phyloP scores from a whole-genome alignment of 225 moss, liverwort and hornwort genomes.

The Sphagnum tenellum region DNA sequence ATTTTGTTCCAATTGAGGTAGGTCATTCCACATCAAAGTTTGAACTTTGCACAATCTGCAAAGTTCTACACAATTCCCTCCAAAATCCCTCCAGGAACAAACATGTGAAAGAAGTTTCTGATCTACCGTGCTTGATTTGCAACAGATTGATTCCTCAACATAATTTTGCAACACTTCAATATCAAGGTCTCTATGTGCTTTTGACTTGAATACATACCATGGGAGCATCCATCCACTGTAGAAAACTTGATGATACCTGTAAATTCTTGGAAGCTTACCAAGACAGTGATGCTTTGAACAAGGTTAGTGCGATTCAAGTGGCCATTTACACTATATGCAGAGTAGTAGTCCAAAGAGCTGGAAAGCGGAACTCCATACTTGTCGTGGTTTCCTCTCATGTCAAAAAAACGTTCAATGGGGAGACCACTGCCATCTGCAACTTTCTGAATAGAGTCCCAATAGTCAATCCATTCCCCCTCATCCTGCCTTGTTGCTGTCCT shows the following conservation, averaged over 20 bases:
- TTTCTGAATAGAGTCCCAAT: conserved; percentile 40
- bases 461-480: conserved; percentile 85
- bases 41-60: no score
- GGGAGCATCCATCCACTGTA: neutral
- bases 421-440: conserved; percentile 64
- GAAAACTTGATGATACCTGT: neutral
- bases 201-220: neutral
- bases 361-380: conserved; percentile 75
- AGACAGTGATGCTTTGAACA: conserved; percentile 77
- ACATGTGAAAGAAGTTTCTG: no score
- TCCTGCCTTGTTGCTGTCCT: conserved; percentile 54
- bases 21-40: no score
- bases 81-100: no score
- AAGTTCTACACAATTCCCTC: no score
- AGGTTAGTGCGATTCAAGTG: conserved; percentile 56
- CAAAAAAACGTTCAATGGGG: conserved; percentile 41
- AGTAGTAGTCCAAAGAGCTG: conserved; percentile 59
- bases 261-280: conserved; percentile 32
- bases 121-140: no score
- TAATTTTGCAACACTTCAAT: no score
- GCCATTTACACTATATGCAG: conserved; percentile 69
- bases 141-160: no score
- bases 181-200: no score
- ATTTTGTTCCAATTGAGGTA: no score
- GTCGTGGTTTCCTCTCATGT: conserved; percentile 89